Evolutionary conservation across 805 yeast species (phyloP).

Genomic region (Candida ovalis): DNA sequence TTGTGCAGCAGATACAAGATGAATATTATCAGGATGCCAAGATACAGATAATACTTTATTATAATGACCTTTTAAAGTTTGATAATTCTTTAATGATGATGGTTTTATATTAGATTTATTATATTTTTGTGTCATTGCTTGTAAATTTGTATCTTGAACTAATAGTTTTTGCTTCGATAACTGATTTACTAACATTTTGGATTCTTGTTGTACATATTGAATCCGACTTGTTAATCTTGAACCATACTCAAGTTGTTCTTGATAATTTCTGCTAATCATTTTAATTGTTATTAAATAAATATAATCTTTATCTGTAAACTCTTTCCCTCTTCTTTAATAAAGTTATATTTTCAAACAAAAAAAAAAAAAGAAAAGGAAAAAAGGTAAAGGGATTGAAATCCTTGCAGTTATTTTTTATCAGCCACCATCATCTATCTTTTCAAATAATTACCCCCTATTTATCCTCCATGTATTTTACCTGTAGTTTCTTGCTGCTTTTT

Average conservation of each 20-base stretch:
- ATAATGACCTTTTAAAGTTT: conserved; percentile 59
- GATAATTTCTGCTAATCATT: conserved; percentile 9
- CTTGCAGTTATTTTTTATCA: no score
- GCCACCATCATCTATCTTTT: no score
- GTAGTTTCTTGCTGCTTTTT: no score
- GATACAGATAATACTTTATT: conserved; percentile 66
- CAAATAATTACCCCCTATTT: no score
- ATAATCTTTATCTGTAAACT: no score
- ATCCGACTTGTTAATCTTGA: conserved; percentile 19
- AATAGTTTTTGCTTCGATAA: conserved; percentile 26
- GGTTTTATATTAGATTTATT: conserved; percentile 4
- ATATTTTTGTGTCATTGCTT: conserved; percentile 24
- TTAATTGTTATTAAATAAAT: not conserved
- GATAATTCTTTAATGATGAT: conserved; percentile 19
- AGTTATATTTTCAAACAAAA: no score
- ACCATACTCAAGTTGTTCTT: conserved; percentile 24
- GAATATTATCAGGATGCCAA: conserved; percentile 66
- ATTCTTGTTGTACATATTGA: conserved; percentile 24
- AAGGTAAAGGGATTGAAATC: no score
- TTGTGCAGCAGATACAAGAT: conserved; percentile 70
- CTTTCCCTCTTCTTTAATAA: no score
- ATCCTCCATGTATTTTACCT: no score
- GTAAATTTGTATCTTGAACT: conserved; percentile 26
- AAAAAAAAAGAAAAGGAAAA: no score
- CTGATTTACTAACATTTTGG: conserved; percentile 23